Conservation (phyloP, 257 asterid genomes). For the Solanum pinnatisectum region DNA sequence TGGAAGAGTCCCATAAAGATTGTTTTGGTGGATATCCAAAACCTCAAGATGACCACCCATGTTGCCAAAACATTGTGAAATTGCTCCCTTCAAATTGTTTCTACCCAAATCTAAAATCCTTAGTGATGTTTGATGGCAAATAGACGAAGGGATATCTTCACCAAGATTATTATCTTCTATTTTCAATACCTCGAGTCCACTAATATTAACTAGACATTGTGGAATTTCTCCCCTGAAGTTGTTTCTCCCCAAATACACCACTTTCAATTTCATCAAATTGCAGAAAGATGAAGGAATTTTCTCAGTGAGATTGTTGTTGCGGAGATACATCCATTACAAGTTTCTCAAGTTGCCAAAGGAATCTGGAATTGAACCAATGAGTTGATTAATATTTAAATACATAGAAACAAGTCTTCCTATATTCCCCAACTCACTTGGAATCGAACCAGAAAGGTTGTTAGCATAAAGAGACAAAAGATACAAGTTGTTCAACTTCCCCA, state of each 20-base stretch:
- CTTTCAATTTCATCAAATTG: neutral
- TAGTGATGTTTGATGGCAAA: neutral
- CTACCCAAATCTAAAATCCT: neutral
- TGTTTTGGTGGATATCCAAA: neutral
- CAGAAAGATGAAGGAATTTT: neutral
- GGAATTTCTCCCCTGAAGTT: neutral
- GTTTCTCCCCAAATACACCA: neutral
- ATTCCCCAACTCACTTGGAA: too few species aligned
- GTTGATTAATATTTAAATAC: fast-evolving
- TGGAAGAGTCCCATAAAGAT: neutral
- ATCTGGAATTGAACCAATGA: too few species aligned
- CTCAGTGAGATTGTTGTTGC: neutral
- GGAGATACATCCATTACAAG: neutral
- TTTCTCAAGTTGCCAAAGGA: neutral
- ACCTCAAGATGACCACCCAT: neutral
- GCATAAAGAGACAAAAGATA: too few species aligned
- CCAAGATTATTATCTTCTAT: neutral
- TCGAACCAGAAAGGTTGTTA: too few species aligned
- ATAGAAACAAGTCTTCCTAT: too few species aligned
- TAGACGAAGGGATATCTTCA: neutral
- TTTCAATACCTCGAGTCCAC: neutral
- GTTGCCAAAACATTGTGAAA: neutral
- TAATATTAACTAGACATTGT: neutral
- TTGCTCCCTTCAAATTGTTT: neutral
- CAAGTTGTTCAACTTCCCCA: too few species aligned